Base-by-base conservation (phyloP, 768 basidiomycete genomes). In the Boletus subparvulus region DNA sequence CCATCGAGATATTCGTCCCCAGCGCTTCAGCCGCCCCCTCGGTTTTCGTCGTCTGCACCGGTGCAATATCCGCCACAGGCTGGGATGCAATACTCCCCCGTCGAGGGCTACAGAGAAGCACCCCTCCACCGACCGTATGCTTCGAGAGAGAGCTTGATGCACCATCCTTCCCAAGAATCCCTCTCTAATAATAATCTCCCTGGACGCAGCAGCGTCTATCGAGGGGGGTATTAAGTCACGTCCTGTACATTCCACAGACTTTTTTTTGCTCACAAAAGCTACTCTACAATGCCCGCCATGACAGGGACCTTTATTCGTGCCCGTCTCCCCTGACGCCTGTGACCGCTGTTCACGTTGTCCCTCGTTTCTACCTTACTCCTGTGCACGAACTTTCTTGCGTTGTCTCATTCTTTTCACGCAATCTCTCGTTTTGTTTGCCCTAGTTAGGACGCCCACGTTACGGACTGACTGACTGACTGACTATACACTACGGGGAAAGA, bases 51-150 rank as follows among this genome's bases (percentile, higher is more conserved):
- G 10, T 69, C 77, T 4, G 79, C 81, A 2, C 75, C 76, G 1
- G 36, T 69, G 70, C 80, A 66, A 62, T 81, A 64, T 74, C 80
- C 56, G 61, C 76, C 59, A 52, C 73, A 60, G 54, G 56, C 61
- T 33, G 67, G 64, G 10, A 53, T 47, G 55, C 61, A 61, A 10
- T 64, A 62, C 66, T 55, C 59, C 59, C 54, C 73, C 56, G 64
- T 55, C 24, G 74, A 75, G 12, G 77, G 73, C 5, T 76, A 75
- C 58, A 75, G 85, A 45, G 83, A 87, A 62, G 86, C 86, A 6
- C 82, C 88, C 2, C 66, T 83, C 1, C 86, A 89, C 64, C 78
- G 88, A 54, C 86, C 85, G 2, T 70, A 77, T 52, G 65, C 67
- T 6, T 59, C 61, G 26, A 60, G 66, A 21, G 65, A 63, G 6